These are phyloP conservation scores for Plasmodium fragile DNA, from an alignment of 169 alveolate species.

Conservation along the genomic window DNA sequence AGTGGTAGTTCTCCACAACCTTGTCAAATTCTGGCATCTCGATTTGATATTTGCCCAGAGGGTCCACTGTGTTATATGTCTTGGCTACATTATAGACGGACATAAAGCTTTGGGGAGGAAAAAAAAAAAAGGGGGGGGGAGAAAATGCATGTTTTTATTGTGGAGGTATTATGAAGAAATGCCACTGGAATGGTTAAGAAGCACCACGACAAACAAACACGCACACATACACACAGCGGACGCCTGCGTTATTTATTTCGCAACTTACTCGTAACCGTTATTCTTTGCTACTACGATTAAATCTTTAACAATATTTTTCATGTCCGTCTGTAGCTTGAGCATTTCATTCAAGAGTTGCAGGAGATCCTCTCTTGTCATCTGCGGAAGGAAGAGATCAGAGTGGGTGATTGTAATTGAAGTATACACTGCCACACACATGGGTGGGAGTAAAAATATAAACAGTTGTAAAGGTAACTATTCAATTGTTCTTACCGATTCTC, in stretches of 20 bases:
- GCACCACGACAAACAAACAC: neutral
- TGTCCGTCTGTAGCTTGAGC: conserved; percentile 82
- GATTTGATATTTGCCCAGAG: conserved; percentile 68
- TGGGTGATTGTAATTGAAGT: neutral
- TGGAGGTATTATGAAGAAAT: neutral
- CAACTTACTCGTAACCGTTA: conserved; percentile 63
- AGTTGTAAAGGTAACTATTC: neutral
- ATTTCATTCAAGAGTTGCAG: conserved; percentile 81
- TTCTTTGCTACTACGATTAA: conserved; percentile 77
- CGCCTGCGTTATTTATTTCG: neutral
- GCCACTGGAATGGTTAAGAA: neutral
- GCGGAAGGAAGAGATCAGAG: neutral
- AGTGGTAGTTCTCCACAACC: conserved; percentile 69
- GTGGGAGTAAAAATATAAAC: neutral
- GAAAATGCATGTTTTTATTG: neutral
- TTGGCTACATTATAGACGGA: conserved; percentile 64
- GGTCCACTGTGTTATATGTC: conserved; percentile 68
- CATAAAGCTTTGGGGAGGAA: conserved; percentile 40
- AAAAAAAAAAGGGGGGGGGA: neutral
- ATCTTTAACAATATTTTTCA: conserved; percentile 80
- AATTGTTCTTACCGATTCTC: conserved; percentile 53
- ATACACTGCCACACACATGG: neutral
- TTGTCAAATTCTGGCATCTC: conserved; percentile 77
- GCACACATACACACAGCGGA: neutral
- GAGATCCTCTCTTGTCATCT: conserved; percentile 80